phyloP scores from a whole-genome alignment of 2,329 filamentous ascomycete genomes.

The Sporothrix euskadiensis region DNA sequence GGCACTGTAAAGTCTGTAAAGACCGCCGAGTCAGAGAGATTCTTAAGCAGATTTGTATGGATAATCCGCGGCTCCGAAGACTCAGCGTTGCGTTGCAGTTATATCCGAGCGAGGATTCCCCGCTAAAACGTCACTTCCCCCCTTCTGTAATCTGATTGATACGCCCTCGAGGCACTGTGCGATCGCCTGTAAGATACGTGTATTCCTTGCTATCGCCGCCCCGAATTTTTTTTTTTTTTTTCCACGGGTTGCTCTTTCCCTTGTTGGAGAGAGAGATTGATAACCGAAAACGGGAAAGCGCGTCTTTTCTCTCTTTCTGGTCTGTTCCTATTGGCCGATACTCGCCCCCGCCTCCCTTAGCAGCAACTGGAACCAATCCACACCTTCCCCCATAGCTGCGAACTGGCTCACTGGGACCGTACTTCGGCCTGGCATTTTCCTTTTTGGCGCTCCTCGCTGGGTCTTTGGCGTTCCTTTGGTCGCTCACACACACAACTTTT shows the following conservation, averaged over 20 bases:
- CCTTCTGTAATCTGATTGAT: slow-evolving; percentile 25
- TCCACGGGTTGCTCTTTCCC: slow-evolving; percentile 20
- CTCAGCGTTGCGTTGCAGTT: slow-evolving; percentile 21
- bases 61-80: slow-evolving; percentile 31
- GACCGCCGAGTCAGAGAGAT: not conserved
- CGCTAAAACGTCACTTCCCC: not conserved
- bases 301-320: slow-evolving; percentile 22
- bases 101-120: slow-evolving; percentile 26
- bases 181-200: not conserved
- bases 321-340: slow-evolving; percentile 27
- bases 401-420: not conserved
- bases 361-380: not conserved
- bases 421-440: slow-evolving; percentile 13
- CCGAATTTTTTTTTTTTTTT: slow-evolving; percentile 27
- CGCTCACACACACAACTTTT: slow-evolving; percentile 20
- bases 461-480: not conserved
- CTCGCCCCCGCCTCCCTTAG: not conserved
- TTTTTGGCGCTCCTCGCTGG: not conserved
- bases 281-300: not conserved
- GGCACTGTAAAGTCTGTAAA: not conserved
- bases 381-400: slow-evolving; percentile 10
- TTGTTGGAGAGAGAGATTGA: slow-evolving; percentile 13
- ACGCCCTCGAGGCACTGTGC: not conserved
- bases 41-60: not conserved
- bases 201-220: slow-evolving; percentile 24